Base-by-base conservation (phyloP, 306 rosid species). In the Fragaria iinumae region DNA sequence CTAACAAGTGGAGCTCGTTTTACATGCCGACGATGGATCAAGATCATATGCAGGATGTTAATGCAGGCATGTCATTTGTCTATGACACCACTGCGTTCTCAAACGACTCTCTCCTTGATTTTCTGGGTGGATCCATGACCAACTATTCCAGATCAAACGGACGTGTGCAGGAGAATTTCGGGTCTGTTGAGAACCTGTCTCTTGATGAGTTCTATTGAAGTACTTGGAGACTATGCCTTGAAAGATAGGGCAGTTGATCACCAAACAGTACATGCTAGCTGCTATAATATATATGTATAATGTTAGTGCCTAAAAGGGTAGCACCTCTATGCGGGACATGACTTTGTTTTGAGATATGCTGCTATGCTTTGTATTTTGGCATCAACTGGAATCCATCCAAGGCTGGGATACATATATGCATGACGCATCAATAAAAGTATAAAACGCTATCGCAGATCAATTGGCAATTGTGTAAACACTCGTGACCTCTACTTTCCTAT, bases 111-210 rank as follows among this genome's bases (percentile, higher is more conserved):
- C 90, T 91, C 29, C 86, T 94, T 59, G 98, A 94, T 72, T 94
- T 94, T 75, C 79, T 88, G 90, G 92, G 91, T 45, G 95, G 96
- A 79, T 88, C 97, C 17, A 80, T 87, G 91, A 91, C 91, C 67
- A 62, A 81, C 79, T 88, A 83, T 59, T 83, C 97, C 39, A 94
- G 86, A 75, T 84, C 85, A 64, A 68, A 68, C 60, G 92, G 90
- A 66, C 79, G 84, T 69, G 79, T 82, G 62, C 73, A 76, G 60
- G 98, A 90, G 69, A 86, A 83, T 41, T 92, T 94, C 53, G 96
- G 95, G 1, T 89, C 98, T 4, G 95, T 90, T 9, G 98, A 94
- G 52, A 91, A 89, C 83, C 79, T 94, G 73, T 90, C 95, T 34
- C 92, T 94, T 10, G 98, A 94, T 36, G 97, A 94, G 84, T 92